Evolutionary conservation across 192 early-diverging fungal genomes (phyloP).

Genomic region (Umbelopsis vinacea): DNA sequence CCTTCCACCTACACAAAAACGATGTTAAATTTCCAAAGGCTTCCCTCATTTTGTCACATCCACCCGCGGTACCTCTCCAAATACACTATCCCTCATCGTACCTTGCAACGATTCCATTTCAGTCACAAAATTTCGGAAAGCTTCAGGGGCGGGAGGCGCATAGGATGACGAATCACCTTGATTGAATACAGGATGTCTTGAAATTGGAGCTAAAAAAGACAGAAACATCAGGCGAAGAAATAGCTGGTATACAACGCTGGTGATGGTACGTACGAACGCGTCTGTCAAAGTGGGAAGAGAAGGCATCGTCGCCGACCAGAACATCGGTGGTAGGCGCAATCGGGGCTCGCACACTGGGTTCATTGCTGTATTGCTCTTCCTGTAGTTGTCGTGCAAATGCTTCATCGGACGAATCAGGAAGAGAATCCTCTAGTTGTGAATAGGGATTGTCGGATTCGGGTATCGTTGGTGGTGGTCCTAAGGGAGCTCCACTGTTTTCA

Average conservation of each 20-base stretch:
- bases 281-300: not conserved
- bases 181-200: slow-evolving; percentile 36
- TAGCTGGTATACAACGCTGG: too few species aligned
- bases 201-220: not conserved
- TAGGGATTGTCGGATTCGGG: slow-evolving; percentile 30
- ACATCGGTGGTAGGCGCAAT: slow-evolving; percentile 84
- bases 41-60: not conserved
- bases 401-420: slow-evolving; percentile 45
- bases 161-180: slow-evolving; percentile 55
- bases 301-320: slow-evolving; percentile 59
- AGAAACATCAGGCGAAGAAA: too few species aligned
- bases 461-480: slow-evolving; percentile 24
- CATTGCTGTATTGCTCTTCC: slow-evolving; percentile 47
- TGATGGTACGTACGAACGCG: not conserved
- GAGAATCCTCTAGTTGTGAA: slow-evolving; percentile 17
- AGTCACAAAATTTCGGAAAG: slow-evolving; percentile 69
- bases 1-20: not conserved
- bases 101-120: slow-evolving; percentile 63
- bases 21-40: not conserved
- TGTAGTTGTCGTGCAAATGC: slow-evolving; percentile 55
- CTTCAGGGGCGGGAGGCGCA: slow-evolving; percentile 49
- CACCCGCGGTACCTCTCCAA: not conserved
- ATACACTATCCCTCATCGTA: not conserved
- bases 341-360: slow-evolving; percentile 69
- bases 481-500: slow-evolving; percentile 70